Evolutionary conservation across 139 green algal genomes (phyloP).

Genomic region (Chlorella sp.): DNA sequence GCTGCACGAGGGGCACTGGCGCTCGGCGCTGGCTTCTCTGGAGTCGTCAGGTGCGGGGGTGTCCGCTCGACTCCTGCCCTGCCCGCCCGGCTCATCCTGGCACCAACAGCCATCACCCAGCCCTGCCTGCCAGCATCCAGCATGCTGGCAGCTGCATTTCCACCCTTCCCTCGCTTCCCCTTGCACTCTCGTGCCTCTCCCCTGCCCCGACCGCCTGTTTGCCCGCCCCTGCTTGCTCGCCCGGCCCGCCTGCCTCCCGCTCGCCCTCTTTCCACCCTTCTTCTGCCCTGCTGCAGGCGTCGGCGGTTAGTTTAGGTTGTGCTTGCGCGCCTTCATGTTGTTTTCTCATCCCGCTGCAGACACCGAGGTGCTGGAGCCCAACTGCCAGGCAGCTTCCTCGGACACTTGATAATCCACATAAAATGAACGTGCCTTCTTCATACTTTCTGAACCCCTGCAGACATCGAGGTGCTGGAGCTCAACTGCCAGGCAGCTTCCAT

Average conservation of each 20-base stretch:
- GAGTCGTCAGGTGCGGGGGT: not conserved
- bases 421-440: not conserved
- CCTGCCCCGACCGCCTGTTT: not conserved
- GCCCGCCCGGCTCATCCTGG: not conserved
- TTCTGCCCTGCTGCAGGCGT: no score
- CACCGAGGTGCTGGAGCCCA: not conserved
- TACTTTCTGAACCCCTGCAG: not conserved
- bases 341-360: not conserved
- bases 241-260: not conserved
- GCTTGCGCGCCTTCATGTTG: no score
- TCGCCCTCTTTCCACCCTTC: not conserved
- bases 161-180: not conserved
- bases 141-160: no score
- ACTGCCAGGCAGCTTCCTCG: not conserved
- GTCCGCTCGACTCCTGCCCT: not conserved
- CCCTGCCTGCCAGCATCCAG: not conserved
- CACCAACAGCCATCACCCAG: not conserved
- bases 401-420: not conserved
- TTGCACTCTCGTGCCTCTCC: not conserved
- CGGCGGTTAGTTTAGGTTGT: no score
- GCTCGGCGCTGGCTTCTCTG: not conserved
- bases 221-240: not conserved
- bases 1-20: conserved; percentile 24
- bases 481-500: conserved; percentile 33
- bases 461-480: conserved; percentile 32